phyloP scores from a whole-genome alignment of 106 monocot species.

The Vanilla planifolia region DNA sequence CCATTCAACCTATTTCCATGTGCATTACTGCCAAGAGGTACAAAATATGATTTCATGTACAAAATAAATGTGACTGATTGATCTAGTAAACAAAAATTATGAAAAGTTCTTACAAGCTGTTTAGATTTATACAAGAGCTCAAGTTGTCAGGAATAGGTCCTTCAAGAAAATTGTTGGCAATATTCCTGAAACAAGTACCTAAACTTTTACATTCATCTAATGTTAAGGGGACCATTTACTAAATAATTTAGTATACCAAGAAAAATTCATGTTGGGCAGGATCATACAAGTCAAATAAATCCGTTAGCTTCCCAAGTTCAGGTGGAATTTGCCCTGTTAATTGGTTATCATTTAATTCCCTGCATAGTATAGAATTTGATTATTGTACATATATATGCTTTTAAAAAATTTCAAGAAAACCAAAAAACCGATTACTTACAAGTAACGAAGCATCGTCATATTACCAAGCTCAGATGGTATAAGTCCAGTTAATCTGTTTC shows the following conservation, averaged over 20 bases:
- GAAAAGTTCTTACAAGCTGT: constrained; percentile 62
- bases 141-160: constrained; percentile 86
- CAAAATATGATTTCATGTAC: not conserved
- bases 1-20: constrained; percentile 60
- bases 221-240: not conserved
- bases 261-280: not conserved
- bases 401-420: not conserved
- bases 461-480: constrained; percentile 96
- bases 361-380: constrained; percentile 16
- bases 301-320: constrained; percentile 62
- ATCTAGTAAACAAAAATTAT: not conserved
- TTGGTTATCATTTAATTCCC: constrained; percentile 88
- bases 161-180: constrained; percentile 87
- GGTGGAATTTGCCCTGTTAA: constrained; percentile 60
- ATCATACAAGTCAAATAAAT: constrained; percentile 67
- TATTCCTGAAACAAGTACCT: constrained; percentile 44
- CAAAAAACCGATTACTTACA: constrained; percentile 32
- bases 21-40: constrained; percentile 36
- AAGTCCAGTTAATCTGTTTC: constrained; percentile 63
- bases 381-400: not conserved
- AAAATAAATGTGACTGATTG: not conserved
- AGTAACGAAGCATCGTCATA: constrained; percentile 81
- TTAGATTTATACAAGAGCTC: constrained; percentile 86
- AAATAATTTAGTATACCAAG: not conserved
- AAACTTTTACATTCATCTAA: not conserved